Evolutionary conservation across 1,284 basidiomycete species (phyloP).

Genomic region (Calocybe gambosa): DNA sequence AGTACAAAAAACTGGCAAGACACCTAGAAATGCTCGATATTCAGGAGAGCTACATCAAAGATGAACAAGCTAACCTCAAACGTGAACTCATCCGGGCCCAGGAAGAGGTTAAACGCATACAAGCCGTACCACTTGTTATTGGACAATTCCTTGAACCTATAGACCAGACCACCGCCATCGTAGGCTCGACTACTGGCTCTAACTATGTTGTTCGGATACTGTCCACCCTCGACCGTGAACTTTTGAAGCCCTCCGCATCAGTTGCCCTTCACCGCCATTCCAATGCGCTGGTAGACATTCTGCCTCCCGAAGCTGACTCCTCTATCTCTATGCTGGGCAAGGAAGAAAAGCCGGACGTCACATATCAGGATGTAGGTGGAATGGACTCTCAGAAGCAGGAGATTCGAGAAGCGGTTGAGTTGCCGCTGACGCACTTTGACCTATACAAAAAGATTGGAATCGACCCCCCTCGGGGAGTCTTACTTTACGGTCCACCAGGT

Average conservation of each 20-base stretch:
- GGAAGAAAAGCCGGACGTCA: conserved; percentile 92
- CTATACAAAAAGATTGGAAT: conserved; percentile 99
- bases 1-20: conserved; percentile 90
- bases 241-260: conserved; percentile 95
- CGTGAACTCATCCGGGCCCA: conserved; percentile 97
- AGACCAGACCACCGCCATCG: conserved; percentile 96
- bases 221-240: conserved; percentile 94
- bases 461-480: conserved; percentile 92
- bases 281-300: conserved; percentile 96
- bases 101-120: conserved; percentile 99
- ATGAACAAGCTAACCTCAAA: conserved; percentile 97
- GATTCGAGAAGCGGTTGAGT: conserved; percentile 96
- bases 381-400: conserved; percentile 99
- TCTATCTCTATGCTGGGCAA: conserved; percentile 91
- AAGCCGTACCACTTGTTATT: conserved; percentile 98
- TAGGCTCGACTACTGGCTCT: conserved; percentile 95
- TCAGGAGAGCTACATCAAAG: conserved; percentile 98
- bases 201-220: conserved; percentile 99
- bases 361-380: conserved; percentile 90
- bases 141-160: conserved; percentile 99
- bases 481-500: conserved; percentile 93
- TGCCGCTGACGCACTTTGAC: conserved; percentile 97
- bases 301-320: conserved; percentile 98
- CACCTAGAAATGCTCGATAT: conserved; percentile 93
- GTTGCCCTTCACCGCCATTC: conserved; percentile 98